Conservation (phyloP, 2,329 filamentous ascomycete species). For the Cercospora janseana region DNA sequence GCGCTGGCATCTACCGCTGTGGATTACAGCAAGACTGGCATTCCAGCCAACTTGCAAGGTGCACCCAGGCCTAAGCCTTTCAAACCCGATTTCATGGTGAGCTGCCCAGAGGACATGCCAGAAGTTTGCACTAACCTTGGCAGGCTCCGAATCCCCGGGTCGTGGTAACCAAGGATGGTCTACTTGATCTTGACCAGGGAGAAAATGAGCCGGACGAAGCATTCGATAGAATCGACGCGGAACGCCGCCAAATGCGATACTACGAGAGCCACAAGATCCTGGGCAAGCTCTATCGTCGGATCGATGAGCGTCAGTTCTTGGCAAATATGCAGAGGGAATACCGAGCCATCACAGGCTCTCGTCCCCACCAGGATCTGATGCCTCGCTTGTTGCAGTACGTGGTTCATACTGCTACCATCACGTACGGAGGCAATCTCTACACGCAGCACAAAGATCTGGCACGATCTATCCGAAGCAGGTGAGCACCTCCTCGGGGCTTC, state of each 20-base stretch:
- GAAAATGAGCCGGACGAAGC: conserved; percentile 49
- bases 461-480: conserved; percentile 49
- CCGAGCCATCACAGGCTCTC: conserved; percentile 19
- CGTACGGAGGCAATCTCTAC: conserved; percentile 35
- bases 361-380: conserved; percentile 26
- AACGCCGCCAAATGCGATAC: conserved; percentile 49
- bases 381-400: conserved; percentile 44
- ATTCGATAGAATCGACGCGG: conserved; percentile 33
- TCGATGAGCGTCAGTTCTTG: conserved; percentile 71
- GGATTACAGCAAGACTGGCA: conserved; percentile 57
- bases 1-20: conserved; percentile 42
- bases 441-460: conserved; percentile 41
- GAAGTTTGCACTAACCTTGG: background rate
- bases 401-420: conserved; percentile 29
- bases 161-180: conserved; percentile 44
- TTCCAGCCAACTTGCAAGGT: conserved; percentile 50
- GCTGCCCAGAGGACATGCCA: background rate
- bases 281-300: conserved; percentile 66
- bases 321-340: conserved; percentile 41
- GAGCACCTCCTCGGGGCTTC: conserved; percentile 24
- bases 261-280: conserved; percentile 68
- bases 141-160: conserved; percentile 47
- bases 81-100: conserved; percentile 54
- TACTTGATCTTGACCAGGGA: conserved; percentile 50
- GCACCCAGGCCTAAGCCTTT: conserved; percentile 43